Conservation (phyloP, 805 yeast genomes). For the Candida coquimbonensis region DNA sequence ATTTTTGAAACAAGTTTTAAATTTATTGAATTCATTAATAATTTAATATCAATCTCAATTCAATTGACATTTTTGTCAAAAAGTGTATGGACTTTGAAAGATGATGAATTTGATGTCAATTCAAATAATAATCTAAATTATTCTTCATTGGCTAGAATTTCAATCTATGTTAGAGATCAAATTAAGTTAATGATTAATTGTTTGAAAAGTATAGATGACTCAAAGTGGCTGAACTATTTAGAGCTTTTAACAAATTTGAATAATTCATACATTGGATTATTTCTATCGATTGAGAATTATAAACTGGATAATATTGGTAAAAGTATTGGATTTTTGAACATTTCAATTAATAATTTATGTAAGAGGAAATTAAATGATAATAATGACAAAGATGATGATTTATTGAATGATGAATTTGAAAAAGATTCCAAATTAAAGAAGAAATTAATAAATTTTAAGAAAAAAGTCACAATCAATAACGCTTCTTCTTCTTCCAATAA, state of each 20-base stretch:
- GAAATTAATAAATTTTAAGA: constrained; percentile 12
- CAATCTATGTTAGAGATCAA: constrained; percentile 34
- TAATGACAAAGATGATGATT: neutral
- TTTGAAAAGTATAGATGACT: constrained; percentile 1
- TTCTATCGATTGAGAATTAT: constrained; percentile 38
- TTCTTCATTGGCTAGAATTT: constrained; percentile 38
- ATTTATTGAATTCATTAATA: constrained; percentile 7
- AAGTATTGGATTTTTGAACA: constrained; percentile 39
- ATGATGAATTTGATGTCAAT: constrained; percentile 12
- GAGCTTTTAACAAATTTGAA: constrained; percentile 27
- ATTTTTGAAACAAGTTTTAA: constrained; percentile 9
- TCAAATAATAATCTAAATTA: constrained; percentile 23
- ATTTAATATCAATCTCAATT: constrained; percentile 16
- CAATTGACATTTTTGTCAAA: constrained; percentile 26
- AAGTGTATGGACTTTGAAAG: constrained; percentile 20
- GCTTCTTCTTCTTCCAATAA: neutral
- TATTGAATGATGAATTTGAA: constrained; percentile 4
- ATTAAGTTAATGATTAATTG: constrained; percentile 16
- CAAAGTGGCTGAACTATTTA: constrained; percentile 9
- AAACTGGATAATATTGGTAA: constrained; percentile 38
- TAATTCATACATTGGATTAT: constrained; percentile 37
- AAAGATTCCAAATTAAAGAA: constrained; percentile 10
- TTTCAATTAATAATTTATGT: constrained; percentile 28
- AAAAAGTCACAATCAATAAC: constrained; percentile 4
- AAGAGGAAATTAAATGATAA: constrained; percentile 1